Evolutionary conservation across 2,329 filamentous ascomycete species (phyloP), one percentile per base, ranked within the genome.

Genomic region (Alternaria sp.): DNA sequence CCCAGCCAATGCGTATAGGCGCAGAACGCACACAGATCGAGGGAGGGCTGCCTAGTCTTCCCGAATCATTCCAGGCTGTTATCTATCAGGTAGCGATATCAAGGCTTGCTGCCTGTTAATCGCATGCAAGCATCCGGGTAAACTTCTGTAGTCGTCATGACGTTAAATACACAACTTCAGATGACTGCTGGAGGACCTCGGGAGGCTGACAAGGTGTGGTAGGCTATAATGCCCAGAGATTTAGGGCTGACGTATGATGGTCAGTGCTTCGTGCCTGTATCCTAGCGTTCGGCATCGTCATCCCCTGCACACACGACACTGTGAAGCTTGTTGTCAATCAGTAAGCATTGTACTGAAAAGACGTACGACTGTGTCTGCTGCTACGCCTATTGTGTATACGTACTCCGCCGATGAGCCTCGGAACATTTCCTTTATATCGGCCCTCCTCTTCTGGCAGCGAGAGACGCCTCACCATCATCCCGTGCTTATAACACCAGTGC

Each of bases 231-330:
- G 39, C 39, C 39, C 39, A 42, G 39, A 24, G 20, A 24, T 42
- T 51, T 51, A 59, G 57, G 57, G 57, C 52, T 60, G 47, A 60
- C 57, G n/a, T 49, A 41, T 7, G 9, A 16, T 48, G 42, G 54
- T 18, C 51, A 39, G 18, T 54, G 56, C 42, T 47, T 39, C 32
- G 36, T 54, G 30, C 34, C 14, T 41, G 28, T 47, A 42, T 24
- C 41, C 22, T 26, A 16, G 42, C 51, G 22, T 34, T 20, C 16
- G 36, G 43, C 39, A 41, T 39, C 30, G 22, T 26, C 7, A 26
- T 36, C 32, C 46, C 46, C 49, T 51, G 49, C 26, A 39, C 20
- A 38, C 49, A 49, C 46, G 46, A 49, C 46, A 49, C 32, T 32
- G 24, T 36, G 46, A 49, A 49, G 46, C 46, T 49, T 49, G 32